Evolutionary conservation across 2,329 filamentous ascomycete species (phyloP).

Genomic region (Metarhizium robertsii): DNA sequence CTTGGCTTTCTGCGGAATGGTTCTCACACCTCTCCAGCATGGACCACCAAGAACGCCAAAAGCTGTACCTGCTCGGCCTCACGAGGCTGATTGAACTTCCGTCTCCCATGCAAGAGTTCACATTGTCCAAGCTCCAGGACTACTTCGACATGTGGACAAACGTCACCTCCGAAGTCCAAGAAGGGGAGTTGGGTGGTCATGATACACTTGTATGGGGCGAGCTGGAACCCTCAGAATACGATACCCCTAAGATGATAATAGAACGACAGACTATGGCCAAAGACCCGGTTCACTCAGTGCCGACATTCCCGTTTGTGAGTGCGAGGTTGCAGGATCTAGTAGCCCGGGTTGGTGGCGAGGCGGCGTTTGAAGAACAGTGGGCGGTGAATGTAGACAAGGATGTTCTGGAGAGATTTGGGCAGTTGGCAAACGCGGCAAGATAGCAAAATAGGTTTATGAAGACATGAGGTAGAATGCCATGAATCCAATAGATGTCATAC

Average conservation of each 20-base stretch:
- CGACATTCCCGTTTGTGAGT: constrained; percentile 54
- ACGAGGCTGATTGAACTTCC: constrained; percentile 61
- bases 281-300: constrained; percentile 61
- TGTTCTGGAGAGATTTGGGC: constrained; percentile 53
- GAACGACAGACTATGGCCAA: constrained; percentile 42
- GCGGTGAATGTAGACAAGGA: constrained; percentile 66
- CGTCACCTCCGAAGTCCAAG: constrained; percentile 56
- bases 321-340: constrained; percentile 52
- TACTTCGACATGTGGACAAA: constrained; percentile 69
- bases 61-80: constrained; percentile 63
- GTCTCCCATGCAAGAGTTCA: constrained; percentile 46
- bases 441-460: neutral
- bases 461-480: constrained; percentile 5
- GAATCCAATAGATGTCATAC: constrained; percentile 10
- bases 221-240: constrained; percentile 37
- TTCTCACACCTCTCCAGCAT: constrained; percentile 61
- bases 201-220: constrained; percentile 43
- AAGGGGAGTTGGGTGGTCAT: constrained; percentile 41
- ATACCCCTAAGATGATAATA: constrained; percentile 45
- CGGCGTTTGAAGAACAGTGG: constrained; percentile 59
- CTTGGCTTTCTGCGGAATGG: constrained; percentile 53
- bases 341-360: constrained; percentile 51
- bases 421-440: constrained; percentile 13
- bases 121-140: constrained; percentile 56
- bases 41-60: constrained; percentile 55